Base-by-base conservation (phyloP, 1,284 basidiomycete species). In the Sanghuangporus weigelae region DNA sequence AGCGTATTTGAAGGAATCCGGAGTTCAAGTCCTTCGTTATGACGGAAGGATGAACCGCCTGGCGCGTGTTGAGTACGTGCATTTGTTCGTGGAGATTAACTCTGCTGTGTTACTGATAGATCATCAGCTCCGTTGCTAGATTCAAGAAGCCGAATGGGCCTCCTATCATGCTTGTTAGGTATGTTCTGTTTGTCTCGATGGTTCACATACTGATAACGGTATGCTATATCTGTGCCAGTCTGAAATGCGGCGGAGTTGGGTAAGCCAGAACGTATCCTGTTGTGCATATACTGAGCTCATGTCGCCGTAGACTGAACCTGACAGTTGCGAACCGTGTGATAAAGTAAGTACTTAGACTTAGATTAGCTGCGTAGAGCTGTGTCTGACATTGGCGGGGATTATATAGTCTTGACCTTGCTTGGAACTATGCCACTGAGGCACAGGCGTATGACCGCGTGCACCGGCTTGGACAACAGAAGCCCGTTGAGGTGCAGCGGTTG, bases 381-480 rank as follows among this genome's bases (percentile, higher is more conserved):
- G 40, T 12, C 40, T 42, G n/a, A 42, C 40, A 8, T 12, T 42
- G 40, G n/a, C 5, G 40, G n/a, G 4, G 2, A 42, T 46, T 63
- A 10, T 4, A 1, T 44, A 87, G 85, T 70, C 79, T 90, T 77
- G 88, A 89, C 70, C 73, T 89, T 31, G 84, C 83, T n/a, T 89
- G 86, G 86, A 86, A 85, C 67, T 86, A 81, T 63, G 88, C 89
- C 0, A 77, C 84, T 0, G 88, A 90, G 69, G 78, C 78, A 0
- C 84, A 89, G 67, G 86, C 86, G 5, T 90, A 88, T 63, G 86
- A 89, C 71, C 81, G 85, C 66, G 81, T 78, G 14, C 87, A 90
- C 73, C 81, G 86, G n/a, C 80, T 88, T 44, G 87, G 88, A 0
- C 87, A 90, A 70, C 81, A 85, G 66, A 88, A 88, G 69, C 73